Percentiles rank a stretch among this genome's conserved stretches.
phyloP scores from a whole-genome alignment of 2,329 filamentous ascomycete genomes.

The Sporothrix euskadiensis region DNA sequence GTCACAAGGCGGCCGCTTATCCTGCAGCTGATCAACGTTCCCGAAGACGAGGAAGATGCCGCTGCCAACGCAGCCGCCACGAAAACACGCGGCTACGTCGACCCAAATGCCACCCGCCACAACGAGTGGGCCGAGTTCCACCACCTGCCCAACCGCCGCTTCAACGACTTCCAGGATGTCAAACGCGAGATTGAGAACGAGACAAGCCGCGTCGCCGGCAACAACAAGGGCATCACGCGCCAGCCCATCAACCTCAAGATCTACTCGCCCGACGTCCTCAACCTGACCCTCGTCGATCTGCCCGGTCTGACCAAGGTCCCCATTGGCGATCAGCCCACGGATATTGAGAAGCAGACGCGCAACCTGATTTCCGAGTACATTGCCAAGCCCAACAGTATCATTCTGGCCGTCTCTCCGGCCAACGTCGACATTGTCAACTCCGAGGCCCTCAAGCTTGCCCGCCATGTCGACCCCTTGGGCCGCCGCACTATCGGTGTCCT shows the following conservation, averaged over 20 bases:
- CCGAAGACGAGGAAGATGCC: constrained; percentile 70
- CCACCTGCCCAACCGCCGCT: constrained; percentile 96
- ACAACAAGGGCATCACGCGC: constrained; percentile 94
- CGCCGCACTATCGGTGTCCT: constrained; percentile 97
- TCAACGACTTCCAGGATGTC: constrained; percentile 97
- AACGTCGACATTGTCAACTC: constrained; percentile 99
- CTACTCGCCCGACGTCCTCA: constrained; percentile 97
- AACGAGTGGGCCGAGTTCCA: constrained; percentile 92
- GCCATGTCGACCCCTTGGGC: constrained; percentile 95
- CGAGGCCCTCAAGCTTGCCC: constrained; percentile 91
- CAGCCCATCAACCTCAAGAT: constrained; percentile 97
- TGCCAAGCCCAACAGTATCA: constrained; percentile 96
- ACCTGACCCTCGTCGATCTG: constrained; percentile 92
- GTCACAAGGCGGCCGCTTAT: constrained; percentile 93
- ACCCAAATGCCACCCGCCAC: constrained; percentile 67
- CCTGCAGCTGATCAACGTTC: constrained; percentile 96
- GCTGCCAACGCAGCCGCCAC: constrained; percentile 49
- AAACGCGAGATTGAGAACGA: constrained; percentile 96
- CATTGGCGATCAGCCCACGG: constrained; percentile 37
- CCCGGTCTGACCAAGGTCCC: constrained; percentile 84
- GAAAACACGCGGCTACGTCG: constrained; percentile 67
- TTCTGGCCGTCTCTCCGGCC: constrained; percentile 91
- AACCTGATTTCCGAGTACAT: constrained; percentile 99
- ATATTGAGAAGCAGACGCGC: constrained; percentile 70
- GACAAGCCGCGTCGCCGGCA: constrained; percentile 93